Base-by-base conservation (phyloP, 73 alveolate species). In the Loxodes magnus region DNA sequence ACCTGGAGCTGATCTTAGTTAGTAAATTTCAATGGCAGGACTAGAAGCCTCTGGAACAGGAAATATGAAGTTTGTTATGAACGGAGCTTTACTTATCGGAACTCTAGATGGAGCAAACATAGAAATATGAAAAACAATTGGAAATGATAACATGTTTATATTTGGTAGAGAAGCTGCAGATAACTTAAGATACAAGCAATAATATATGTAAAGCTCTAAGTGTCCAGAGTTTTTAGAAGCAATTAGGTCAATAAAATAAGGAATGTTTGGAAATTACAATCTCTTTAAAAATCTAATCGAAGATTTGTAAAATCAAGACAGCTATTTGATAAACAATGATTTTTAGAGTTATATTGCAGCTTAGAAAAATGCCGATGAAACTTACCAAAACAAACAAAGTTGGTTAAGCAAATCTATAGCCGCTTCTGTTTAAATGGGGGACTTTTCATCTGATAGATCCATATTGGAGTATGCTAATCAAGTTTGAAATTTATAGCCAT, bases 31-130 rank as follows among this genome's bases (percentile, higher is more conserved):
- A 43, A 93, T 98, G 5, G 99, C 99, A 0, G 99, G 99, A 5
- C 85, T 94, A 22, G 98, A 90, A 53, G 81, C 97, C 29, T 71
- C 92, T 2, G 97, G 97, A 23, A 67, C 81, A 1, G 36, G 68
- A 56, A 67, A 67, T 43, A 46, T 46, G 59, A 93, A 92, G 58
- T 93, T 93, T 44, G 93, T 90, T 43, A 93, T 93, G 99, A 89
- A 87, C 46, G 99, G 99, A 5, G 85, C 93, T 16, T 61, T 93
- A 37, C 89, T 93, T 35, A 79, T 93, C 39, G 99, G 99, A 34
- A 93, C 99, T 14, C 74, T 86, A 90, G 99, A 93, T 51, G 99
- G 99, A 4, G 99, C 99, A 9, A 93, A 93, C 64, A 92, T 93
- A 25, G 99, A 93, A 56, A 94, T 94, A 43, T 91, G 94, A 17